These are phyloP conservation scores for Ophiocordyceps camponoti-leonardi DNA, from an alignment of 2,329 filamentous ascomycete genomes.

Conservation along the genomic window DNA sequence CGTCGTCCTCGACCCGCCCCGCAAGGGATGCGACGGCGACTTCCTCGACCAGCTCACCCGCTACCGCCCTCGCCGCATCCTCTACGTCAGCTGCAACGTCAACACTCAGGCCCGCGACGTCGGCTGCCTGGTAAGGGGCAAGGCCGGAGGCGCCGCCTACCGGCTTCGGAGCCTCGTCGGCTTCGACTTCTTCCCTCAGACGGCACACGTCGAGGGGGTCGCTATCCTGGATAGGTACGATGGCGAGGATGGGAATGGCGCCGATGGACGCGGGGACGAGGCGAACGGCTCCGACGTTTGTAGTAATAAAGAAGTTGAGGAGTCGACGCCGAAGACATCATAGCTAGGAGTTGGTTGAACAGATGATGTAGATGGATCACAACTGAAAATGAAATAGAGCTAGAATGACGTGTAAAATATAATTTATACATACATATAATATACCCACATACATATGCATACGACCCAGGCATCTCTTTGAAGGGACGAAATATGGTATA, in stretches of 20 bases:
- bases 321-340: too few species aligned
- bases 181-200: conserved; percentile 96
- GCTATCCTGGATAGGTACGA: conserved; percentile 45
- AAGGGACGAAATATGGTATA: too few species aligned
- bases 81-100: conserved; percentile 96
- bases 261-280: not conserved
- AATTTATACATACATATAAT: too few species aligned
- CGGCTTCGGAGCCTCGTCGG: conserved; percentile 80
- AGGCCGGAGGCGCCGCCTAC: conserved; percentile 38
- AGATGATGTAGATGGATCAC: too few species aligned
- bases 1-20: conserved; percentile 90
- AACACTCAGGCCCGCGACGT: conserved; percentile 94
- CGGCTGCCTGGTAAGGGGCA: conserved; percentile 65
- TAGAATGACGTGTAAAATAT: too few species aligned
- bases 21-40: conserved; percentile 79
- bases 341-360: too few species aligned
- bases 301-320: not conserved
- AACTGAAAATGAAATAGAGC: too few species aligned
- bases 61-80: conserved; percentile 62
- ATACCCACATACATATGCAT: too few species aligned
- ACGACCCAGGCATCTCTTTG: too few species aligned
- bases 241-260: conserved; percentile 4
- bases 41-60: conserved; percentile 68
- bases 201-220: conserved; percentile 51
- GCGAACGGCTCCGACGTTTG: not conserved